phyloP scores from a whole-genome alignment of 2,329 filamentous ascomycete genomes.

The Colletotrichum tabaci region DNA sequence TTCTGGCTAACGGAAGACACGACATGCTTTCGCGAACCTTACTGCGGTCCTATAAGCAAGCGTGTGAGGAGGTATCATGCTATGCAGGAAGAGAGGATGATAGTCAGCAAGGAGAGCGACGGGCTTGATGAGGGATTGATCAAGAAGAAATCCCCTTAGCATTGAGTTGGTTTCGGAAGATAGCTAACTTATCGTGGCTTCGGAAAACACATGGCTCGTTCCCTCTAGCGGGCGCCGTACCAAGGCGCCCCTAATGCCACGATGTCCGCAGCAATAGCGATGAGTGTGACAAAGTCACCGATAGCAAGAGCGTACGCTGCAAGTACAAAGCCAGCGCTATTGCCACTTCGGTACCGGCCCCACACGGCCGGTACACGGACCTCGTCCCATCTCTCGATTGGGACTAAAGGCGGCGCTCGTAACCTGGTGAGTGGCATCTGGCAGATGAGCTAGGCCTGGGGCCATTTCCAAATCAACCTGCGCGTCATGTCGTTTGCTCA shows the following conservation, averaged over 20 bases:
- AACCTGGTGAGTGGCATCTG: slow-evolving; percentile 27
- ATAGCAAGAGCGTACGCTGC: too few relatives aligned
- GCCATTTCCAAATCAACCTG: slow-evolving; percentile 27
- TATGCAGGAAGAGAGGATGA: background rate
- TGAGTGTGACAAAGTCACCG: background rate
- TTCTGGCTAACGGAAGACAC: background rate
- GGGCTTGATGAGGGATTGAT: slow-evolving; percentile 26
- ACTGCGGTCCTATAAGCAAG: background rate
- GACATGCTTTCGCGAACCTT: background rate
- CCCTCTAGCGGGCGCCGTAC: background rate
- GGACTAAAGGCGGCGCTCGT: slow-evolving; percentile 23
- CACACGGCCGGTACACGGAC: slow-evolving; percentile 27
- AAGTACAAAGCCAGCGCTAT: background rate
- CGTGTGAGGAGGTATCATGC: background rate
- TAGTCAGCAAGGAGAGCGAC: background rate
- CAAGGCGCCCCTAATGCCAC: background rate
- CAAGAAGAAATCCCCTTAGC: background rate
- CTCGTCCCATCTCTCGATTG: slow-evolving; percentile 19
- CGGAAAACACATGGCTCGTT: background rate
- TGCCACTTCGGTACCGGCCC: slow-evolving; percentile 21
- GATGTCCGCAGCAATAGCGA: slow-evolving; percentile 19
- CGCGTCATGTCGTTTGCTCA: slow-evolving; percentile 13
- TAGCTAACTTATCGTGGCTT: background rate
- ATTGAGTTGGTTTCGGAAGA: background rate
- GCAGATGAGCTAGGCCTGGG: slow-evolving; percentile 20